A percentile compares a stretch with the other conserved stretches of the same genome.
Conservation (phyloP, 2,329 filamentous ascomycete genomes). For the Trichoderma hamatum region DNA sequence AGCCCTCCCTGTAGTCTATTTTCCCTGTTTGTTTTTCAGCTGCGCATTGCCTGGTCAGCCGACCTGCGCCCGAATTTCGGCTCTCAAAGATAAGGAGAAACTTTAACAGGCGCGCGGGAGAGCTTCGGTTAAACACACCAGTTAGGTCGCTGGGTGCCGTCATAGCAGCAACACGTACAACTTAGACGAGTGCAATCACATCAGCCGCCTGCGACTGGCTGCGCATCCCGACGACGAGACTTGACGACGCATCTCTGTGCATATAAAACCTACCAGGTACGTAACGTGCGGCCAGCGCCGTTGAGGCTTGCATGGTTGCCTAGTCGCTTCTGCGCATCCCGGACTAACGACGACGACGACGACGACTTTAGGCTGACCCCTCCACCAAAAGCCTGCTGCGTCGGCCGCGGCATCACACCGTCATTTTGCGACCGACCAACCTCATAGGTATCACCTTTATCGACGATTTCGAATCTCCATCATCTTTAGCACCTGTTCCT, state of each 20-base stretch:
- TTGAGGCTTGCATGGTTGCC: conserved; percentile 11
- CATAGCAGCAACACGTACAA: conserved; percentile 26
- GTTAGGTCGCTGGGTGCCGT: conserved; percentile 24
- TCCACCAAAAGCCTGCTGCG: conserved; percentile 24
- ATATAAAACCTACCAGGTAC: conserved; percentile 1
- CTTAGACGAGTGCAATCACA: conserved; percentile 20
- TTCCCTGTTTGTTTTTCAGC: neutral
- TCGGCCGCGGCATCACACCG: conserved; percentile 27
- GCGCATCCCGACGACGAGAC: conserved; percentile 24
- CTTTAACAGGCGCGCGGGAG: conserved; percentile 23
- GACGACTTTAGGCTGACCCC: conserved; percentile 26
- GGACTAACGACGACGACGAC: conserved; percentile 2
- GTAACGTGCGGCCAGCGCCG: neutral
- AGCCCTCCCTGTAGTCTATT: neutral
- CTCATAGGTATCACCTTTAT: neutral
- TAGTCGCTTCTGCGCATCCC: conserved; percentile 15
- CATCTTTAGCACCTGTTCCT: neutral
- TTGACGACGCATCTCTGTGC: neutral
- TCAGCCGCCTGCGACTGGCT: conserved; percentile 26
- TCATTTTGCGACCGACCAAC: conserved; percentile 19
- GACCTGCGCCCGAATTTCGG: conserved; percentile 4
- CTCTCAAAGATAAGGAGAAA: conserved; percentile 7
- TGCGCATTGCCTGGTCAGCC: conserved; percentile 15
- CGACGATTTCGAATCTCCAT: conserved; percentile 2
- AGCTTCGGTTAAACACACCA: conserved; percentile 22